Evolutionary conservation across 2,329 filamentous ascomycete species (phyloP).

Genomic region (Elsinoe arachidis): DNA sequence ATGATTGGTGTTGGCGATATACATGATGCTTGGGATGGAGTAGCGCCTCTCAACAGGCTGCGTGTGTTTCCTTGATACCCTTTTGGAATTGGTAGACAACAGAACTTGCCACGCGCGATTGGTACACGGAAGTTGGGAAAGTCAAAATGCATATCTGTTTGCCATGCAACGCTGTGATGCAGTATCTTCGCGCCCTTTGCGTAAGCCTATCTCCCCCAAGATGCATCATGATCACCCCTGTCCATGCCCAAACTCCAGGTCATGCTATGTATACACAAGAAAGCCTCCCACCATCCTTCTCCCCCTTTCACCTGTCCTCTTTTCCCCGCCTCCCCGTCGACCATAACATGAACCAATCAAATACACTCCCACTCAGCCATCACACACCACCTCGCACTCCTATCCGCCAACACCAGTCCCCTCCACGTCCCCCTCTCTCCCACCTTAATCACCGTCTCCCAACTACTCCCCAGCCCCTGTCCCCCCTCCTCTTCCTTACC

Average conservation of each 20-base stretch:
- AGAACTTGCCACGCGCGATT: too few relatives aligned
- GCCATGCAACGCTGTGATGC: too few relatives aligned
- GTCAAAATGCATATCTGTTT: too few relatives aligned
- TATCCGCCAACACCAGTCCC: conserved; percentile 71
- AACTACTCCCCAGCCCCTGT: conserved; percentile 60
- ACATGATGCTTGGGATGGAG: background rate
- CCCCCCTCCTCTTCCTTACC: conserved; percentile 46
- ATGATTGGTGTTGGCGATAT: background rate
- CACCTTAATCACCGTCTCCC: conserved; percentile 89
- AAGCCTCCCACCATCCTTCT: background rate
- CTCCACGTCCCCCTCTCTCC: conserved; percentile 74
- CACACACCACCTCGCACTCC: conserved; percentile 82
- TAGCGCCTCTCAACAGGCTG: conserved; percentile 10
- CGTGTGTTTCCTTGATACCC: conserved; percentile 7
- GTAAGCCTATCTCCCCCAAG: too few relatives aligned
- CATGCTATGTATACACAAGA: background rate
- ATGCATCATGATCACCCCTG: too few relatives aligned
- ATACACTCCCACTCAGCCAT: conserved; percentile 76
- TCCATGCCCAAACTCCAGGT: background rate
- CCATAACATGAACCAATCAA: conserved; percentile 20
- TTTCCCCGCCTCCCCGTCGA: background rate
- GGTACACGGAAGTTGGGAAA: too few relatives aligned
- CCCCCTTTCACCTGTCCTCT: background rate
- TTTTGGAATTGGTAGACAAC: background rate
- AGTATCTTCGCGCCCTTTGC: too few relatives aligned